Evolutionary conservation across 176 grass and related monocot species (phyloP), one percentile per base, ranked within the genome.

Genomic region (Phoenix roebelenii): DNA sequence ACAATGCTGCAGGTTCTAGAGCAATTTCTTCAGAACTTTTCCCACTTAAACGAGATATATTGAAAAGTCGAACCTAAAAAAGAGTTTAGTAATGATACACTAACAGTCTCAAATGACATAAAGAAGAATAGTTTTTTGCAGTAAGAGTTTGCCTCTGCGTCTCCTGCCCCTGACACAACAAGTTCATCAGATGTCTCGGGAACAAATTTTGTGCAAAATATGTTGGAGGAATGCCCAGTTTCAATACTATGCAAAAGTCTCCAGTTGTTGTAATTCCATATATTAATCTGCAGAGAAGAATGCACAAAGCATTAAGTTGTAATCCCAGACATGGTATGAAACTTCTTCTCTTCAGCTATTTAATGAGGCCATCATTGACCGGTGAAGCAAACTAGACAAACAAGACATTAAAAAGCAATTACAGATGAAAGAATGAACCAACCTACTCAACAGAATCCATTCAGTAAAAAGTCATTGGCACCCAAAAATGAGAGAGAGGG

Each of bases 181-280:
- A 92, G 68, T 66, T 97, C 93, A 67, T 97, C 93, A 18, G 78
- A 82, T 73, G 83, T 97, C 72, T 91, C 84, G 0, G 93, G 93
- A 49, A 97, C 63, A 80, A 97, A 97, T 65, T 80, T 92, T 58
- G 84, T 91, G 55, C 93, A 97, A 76, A 97, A 97, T 77, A 97
- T 85, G 50, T 97, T 97, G 20, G 84, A 60, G 51, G 87, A 85
- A 72, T 97, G 93, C 22, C 93, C 93, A 0, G 81, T 97, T 18
- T 85, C 81, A 76, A 97, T 97, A 35, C 77, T 81, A 88, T 97
- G 87, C 57, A 84, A 61, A 29, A 97, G 76, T 55, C 73, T 68
- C 60, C 51, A 64, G 64, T 85, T 81, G 51, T 63, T 44, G 51
- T 97, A 97, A 66, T 72, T 91, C 93, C 93, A 97, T 70, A 97